Base-by-base conservation (phyloP, 345 rosid genomes). In the Crucihimalaya himalaica region DNA sequence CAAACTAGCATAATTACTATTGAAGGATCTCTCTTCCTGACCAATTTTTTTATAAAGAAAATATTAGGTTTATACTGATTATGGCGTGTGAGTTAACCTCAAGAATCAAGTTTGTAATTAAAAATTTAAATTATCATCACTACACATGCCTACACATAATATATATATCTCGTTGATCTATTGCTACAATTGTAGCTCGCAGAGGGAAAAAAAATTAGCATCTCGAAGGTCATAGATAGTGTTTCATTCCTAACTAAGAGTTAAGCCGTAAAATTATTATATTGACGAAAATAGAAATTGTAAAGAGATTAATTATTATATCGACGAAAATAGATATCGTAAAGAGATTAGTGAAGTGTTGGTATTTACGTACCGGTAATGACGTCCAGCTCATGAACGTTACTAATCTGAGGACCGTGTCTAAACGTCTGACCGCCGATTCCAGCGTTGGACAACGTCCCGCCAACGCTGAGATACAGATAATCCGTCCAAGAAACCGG, bases 401-500 rank as follows among this genome's bases (percentile, higher is more conserved):
- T 95, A 84, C 87, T 88, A 80, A 95, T 95, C 79, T 92, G 99
- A 28, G 99, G 99, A 32, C 99, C 98, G n/a, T 79, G 81, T 8
- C 90, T 87, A 78, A 92, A 95, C 8, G 83, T 83, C 43, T 88
- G 93, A n/a, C 99, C 99, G 12, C 99, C 82, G 14, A 95, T 95
- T 64, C 99, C 99, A 6, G 91, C 98, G 51, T 95, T 92, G 10
- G 97, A 90, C 39, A 95, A 92, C 3, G 99, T 95, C 28, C 99
- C 99, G 4, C 98, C 99, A 2, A 92, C 92, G 25, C 85, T 92
- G 11, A 95, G 84, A 78, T 92, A 83, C 84, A 95, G 72, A 60
- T 88, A 95, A 63, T 95, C 99, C 1, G 99, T 88, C 89, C 90
- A 95, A 11, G 97, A 81, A 39, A 79, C 81, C 25, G 99, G 97